These are phyloP conservation scores for Ophiocordyceps sinensis DNA, from an alignment of 2,329 filamentous ascomycete species.

Conservation along the genomic window DNA sequence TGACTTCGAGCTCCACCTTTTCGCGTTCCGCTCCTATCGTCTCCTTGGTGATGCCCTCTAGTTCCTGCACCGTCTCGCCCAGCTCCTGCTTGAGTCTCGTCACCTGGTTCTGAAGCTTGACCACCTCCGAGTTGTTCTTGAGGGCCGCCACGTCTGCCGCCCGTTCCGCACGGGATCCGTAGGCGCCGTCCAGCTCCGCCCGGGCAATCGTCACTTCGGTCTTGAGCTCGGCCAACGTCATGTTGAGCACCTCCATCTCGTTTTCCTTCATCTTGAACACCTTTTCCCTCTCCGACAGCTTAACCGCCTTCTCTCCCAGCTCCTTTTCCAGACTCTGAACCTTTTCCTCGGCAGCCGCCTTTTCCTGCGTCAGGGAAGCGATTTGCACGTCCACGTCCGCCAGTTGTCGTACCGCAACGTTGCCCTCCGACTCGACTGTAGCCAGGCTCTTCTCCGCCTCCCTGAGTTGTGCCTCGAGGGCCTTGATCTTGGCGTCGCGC, in stretches of 20 bases:
- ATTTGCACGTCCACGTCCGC: slow-evolving; percentile 17
- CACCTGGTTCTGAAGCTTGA: slow-evolving; percentile 31
- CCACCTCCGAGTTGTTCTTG: slow-evolving; percentile 30
- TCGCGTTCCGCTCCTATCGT: slow-evolving; percentile 35
- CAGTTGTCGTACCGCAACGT: slow-evolving; percentile 19
- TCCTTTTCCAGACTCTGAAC: slow-evolving; percentile 12
- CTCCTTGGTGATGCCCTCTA: slow-evolving; percentile 38
- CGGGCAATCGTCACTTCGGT: slow-evolving; percentile 46
- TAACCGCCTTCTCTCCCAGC: slow-evolving; percentile 6
- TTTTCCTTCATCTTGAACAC: slow-evolving; percentile 32
- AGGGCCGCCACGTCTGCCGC: slow-evolving; percentile 42
- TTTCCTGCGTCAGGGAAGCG: slow-evolving; percentile 13
- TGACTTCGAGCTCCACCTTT: slow-evolving; percentile 27
- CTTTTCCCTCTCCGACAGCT: slow-evolving; percentile 21
- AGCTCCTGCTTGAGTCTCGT: slow-evolving; percentile 36
- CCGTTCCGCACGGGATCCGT: slow-evolving; percentile 43
- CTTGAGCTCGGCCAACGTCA: slow-evolving; percentile 42
- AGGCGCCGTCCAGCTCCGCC: slow-evolving; percentile 47
- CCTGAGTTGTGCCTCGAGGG: slow-evolving; percentile 18
- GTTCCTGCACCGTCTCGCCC: slow-evolving; percentile 32
- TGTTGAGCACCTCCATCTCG: slow-evolving; percentile 34
- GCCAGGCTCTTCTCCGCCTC: slow-evolving; percentile 8
- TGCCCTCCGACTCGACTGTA: slow-evolving; percentile 22
- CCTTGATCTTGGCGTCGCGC: slow-evolving; percentile 22
- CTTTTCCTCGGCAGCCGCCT: slow-evolving; percentile 13